Base-by-base conservation (phyloP, 2,329 filamentous ascomycete genomes). In the Bipolaris victoriae region DNA sequence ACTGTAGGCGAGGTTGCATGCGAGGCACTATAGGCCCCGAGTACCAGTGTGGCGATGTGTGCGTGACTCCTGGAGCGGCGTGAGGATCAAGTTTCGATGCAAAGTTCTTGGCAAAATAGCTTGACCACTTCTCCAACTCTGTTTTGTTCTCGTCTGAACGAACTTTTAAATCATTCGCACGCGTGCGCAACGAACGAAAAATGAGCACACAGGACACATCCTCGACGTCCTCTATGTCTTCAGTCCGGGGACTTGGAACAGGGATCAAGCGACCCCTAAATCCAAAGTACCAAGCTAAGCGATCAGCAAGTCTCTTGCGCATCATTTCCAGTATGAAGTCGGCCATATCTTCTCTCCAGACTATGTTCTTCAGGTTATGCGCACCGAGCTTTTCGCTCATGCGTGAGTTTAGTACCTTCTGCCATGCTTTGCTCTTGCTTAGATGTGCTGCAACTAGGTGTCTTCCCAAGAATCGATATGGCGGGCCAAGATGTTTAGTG, bases 311-410 rank as follows among this genome's bases (percentile, higher is more conserved):
- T 9, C 75, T 68, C 43, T 67, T 71, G 18, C 75, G 73, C 68
- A 82, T 69, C 44, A 75, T 58, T 6, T 60, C 62, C 0, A 79
- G 61, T 3, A 82, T 64, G 44, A 81, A 75, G 3, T 74, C 69
- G 3, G 79, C 67, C 77, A 83, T 82, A 63, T 84, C 80, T 48
- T 78, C 67, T 13, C 80, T 74, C 81, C 81, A 84, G 1, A 80
- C 68, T 11, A 81, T 51, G 5, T 68, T 66, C 26, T 65, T 69
- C 20, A 75, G 55, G 11, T 75, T 64, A 1, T 49, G 75, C 66
- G 3, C 64, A 35, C 18, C 73, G 67, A 65, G 66, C 52, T 68
- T 77, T 72, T 77, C 77, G 71, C 29, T 67, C 65, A 64, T 67
- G 65, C 45, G 78, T 11, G 47, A 5, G 44, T 66, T 63, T 5